These are phyloP conservation scores for Epithemia pelagica DNA, from an alignment of 108 stramenopile species.

Conservation along the genomic window DNA sequence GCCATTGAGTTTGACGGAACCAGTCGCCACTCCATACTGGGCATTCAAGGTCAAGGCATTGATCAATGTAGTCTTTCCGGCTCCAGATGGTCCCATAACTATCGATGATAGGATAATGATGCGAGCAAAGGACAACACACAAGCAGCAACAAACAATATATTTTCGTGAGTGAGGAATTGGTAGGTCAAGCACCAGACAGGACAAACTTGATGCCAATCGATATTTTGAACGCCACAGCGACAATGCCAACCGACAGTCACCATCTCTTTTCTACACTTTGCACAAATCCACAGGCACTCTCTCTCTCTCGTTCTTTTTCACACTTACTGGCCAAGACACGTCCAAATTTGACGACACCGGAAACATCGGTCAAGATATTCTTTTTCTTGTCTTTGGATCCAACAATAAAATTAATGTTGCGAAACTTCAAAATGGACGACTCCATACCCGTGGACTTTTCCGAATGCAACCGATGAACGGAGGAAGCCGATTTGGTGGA, in stretches of 20 bases:
- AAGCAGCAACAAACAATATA: no score
- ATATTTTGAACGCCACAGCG: background rate
- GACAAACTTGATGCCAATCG: background rate
- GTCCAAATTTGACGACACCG: conserved; percentile 18
- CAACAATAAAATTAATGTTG: conserved; percentile 26
- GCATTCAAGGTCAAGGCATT: conserved; percentile 21
- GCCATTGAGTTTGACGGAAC: conserved; percentile 20
- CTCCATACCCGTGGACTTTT: conserved; percentile 7
- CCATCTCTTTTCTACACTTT: no score
- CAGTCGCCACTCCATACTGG: conserved; percentile 17
- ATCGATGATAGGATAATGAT: conserved; percentile 21
- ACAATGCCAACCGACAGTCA: background rate
- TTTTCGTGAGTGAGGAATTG: no score
- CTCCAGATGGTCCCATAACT: conserved; percentile 9
- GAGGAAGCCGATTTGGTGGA: background rate
- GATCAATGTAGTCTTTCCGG: conserved; percentile 21
- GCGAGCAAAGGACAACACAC: no score
- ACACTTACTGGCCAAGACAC: background rate
- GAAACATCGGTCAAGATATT: conserved; percentile 18
- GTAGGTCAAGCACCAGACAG: no score
- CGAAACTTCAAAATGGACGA: conserved; percentile 18
- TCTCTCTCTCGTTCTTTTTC: no score
- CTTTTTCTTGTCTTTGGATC: conserved; percentile 14
- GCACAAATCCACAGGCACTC: no score
- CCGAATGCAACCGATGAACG: background rate